Percentiles rank a stretch among this genome's conserved stretches.
Conservation (phyloP, 257 asterid genomes). For the Primulina huaijiensis region DNA sequence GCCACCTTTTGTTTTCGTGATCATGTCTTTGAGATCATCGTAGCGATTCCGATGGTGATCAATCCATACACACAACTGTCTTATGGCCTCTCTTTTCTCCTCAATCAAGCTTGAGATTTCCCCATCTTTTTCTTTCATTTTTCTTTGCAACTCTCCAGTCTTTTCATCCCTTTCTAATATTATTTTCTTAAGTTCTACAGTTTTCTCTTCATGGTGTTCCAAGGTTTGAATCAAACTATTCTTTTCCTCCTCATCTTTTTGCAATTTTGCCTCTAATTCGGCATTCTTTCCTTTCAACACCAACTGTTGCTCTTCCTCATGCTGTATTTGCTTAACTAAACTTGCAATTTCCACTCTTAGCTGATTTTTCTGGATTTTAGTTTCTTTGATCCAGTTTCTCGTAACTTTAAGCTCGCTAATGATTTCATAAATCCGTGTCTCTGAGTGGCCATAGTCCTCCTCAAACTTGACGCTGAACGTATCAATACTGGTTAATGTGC, state of each 20-base stretch:
- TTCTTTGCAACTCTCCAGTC: slow-evolving; percentile 41
- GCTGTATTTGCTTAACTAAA: slow-evolving; percentile 41
- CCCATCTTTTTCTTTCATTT: slow-evolving; percentile 55
- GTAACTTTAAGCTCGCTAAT: slow-evolving; percentile 60
- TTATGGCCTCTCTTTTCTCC: slow-evolving; percentile 84
- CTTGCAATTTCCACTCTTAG: slow-evolving; percentile 40
- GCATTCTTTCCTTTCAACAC: slow-evolving; percentile 37
- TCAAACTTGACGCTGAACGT: slow-evolving; percentile 71
- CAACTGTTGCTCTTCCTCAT: slow-evolving; percentile 32
- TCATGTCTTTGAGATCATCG: slow-evolving; percentile 55
- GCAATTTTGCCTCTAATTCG: slow-evolving; percentile 36
- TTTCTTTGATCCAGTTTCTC: slow-evolving; percentile 44
- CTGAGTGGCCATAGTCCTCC: slow-evolving; percentile 89
- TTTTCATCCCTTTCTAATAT: slow-evolving; percentile 42
- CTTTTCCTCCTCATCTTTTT: slow-evolving; percentile 42
- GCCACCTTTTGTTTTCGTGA: slow-evolving; percentile 42
- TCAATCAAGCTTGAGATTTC: slow-evolving; percentile 53
- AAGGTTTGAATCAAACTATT: slow-evolving; percentile 34
- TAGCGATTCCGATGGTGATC: slow-evolving; percentile 74
- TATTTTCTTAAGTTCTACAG: slow-evolving; percentile 37
- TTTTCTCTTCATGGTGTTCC: slow-evolving; percentile 41
- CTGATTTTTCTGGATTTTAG: slow-evolving; percentile 44
- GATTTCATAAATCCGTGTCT: slow-evolving; percentile 70
- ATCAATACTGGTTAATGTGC: slow-evolving; percentile 50
- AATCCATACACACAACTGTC: slow-evolving; percentile 67